Percentiles rank a stretch among this genome's conserved stretches.
Conservation (phyloP, 805 yeast species). For the Maudiozyma saulgeensis region DNA sequence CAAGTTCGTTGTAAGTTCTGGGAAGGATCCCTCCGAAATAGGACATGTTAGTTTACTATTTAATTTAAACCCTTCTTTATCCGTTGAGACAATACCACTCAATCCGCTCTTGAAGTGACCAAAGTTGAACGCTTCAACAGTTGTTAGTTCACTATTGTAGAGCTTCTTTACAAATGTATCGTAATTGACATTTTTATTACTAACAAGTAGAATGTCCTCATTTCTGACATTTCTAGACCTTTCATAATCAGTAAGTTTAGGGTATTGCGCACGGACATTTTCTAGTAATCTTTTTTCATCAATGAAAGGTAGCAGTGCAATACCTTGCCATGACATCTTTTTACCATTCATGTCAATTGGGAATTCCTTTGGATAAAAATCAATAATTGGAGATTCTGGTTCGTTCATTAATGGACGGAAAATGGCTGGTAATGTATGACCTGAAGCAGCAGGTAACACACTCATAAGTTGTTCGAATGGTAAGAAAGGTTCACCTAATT, state of each 20-base stretch:
- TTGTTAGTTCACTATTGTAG: conserved; percentile 18
- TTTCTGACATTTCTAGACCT: conserved; percentile 57
- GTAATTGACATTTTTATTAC: conserved; percentile 47
- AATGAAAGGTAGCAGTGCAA: conserved; percentile 81
- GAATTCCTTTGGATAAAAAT: conserved; percentile 83
- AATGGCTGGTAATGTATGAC: conserved; percentile 72
- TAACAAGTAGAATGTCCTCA: conserved; percentile 58
- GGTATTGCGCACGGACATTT: conserved; percentile 58
- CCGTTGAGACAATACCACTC: conserved; percentile 44
- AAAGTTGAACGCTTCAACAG: conserved; percentile 28
- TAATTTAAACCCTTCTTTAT: conserved; percentile 25
- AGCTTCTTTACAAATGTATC: conserved; percentile 26
- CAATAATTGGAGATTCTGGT: conserved; percentile 72
- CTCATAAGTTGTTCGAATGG: conserved; percentile 94
- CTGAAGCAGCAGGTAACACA: conserved; percentile 89
- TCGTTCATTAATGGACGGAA: conserved; percentile 77
- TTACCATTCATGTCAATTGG: conserved; percentile 93
- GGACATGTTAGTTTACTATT: conserved; percentile 30
- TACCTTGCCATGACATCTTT: conserved; percentile 92
- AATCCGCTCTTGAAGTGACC: conserved; percentile 44
- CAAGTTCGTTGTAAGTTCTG: conserved; percentile 34
- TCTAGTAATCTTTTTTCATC: conserved; percentile 67
- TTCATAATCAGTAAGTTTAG: conserved; percentile 57
- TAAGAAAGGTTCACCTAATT: conserved; percentile 65
- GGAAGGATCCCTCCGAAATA: conserved; percentile 27